Base-by-base conservation (phyloP, 129 eudicot species). In the Apium graveolens region DNA sequence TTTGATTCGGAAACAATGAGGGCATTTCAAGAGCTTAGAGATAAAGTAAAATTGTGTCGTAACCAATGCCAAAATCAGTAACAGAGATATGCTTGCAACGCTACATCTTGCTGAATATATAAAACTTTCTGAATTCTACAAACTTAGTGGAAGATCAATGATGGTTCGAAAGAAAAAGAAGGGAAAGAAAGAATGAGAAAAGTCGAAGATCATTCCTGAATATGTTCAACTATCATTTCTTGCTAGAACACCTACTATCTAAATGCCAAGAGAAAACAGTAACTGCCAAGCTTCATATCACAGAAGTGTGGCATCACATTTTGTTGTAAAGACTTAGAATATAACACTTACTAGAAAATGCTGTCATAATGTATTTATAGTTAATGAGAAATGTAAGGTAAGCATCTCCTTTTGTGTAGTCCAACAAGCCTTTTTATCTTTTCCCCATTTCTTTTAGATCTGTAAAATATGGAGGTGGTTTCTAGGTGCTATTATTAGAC, bases 1-100 rank as follows among this genome's bases (percentile, higher is more conserved):
- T 94, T 94, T 77, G 98, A 94, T 78, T 91, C 70, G 63, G 98
- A 94, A 78, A 91, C 98, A 44, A 94, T 91, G 98, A 84, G 85
- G 79, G 97, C 96, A 8, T 94, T 94, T 69, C 83, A 89, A 78
- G 96, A 94, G 84, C 86, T 94, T 78, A 89, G 97, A 78, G 98
- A 91, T 76, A 91, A 94, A 89, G 93, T 92, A 66, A 90, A 84
- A 32, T 76, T 83, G 70, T 89, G 88, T 70, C 91, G 84, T 79
- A 79, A 81, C 70, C 97, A 89, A 27, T 91, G 87, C 75, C 95
- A 89, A 73, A 89, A 85, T 83, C 93, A 88, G 53, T 88, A 81
- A 44, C 87, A 83, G 32, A 85, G 86, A 82, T 38, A 44, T 39
- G 87, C 76, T n/a, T 88, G 91, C 83, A 85, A 85, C 74, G 71